Conservation (phyloP, 169 alveolate genomes). For the Plasmodium sp. region DNA sequence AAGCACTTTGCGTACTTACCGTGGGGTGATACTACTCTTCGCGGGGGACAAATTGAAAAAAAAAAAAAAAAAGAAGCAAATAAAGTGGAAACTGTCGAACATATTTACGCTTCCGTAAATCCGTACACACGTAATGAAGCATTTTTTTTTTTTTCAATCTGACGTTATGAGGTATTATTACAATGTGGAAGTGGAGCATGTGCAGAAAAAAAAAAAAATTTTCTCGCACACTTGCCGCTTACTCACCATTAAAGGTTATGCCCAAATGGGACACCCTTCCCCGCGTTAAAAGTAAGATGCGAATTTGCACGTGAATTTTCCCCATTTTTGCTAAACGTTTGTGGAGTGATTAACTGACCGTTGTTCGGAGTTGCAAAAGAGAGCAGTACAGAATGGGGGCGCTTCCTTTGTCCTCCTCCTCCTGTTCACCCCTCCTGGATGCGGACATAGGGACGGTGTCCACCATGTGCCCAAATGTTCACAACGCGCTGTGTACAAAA, state of each 20-base stretch:
- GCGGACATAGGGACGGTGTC: not conserved
- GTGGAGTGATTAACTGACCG: not conserved
- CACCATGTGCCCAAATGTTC: not conserved
- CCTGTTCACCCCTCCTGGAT: not conserved
- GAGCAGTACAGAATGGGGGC: not conserved
- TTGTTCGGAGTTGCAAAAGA: not conserved
- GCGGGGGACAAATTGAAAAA: not conserved
- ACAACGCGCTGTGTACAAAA: not conserved
- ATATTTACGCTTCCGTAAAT: not conserved
- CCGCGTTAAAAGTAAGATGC: not conserved
- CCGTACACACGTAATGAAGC: not conserved
- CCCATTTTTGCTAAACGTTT: not conserved
- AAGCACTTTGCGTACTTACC: not conserved
- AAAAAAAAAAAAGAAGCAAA: not conserved
- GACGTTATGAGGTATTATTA: not conserved
- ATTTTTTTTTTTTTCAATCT: not conserved
- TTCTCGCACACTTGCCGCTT: not conserved
- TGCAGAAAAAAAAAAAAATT: not conserved
- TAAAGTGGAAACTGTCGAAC: not conserved
- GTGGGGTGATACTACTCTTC: not conserved
- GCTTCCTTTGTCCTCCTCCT: not conserved
- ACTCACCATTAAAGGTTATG: not conserved
- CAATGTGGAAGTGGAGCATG: not conserved
- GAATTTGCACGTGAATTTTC: not conserved
- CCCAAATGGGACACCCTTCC: not conserved